phyloP scores from a whole-genome alignment of 176 grass and related monocot genomes.

The Metroxylon sagu region DNA sequence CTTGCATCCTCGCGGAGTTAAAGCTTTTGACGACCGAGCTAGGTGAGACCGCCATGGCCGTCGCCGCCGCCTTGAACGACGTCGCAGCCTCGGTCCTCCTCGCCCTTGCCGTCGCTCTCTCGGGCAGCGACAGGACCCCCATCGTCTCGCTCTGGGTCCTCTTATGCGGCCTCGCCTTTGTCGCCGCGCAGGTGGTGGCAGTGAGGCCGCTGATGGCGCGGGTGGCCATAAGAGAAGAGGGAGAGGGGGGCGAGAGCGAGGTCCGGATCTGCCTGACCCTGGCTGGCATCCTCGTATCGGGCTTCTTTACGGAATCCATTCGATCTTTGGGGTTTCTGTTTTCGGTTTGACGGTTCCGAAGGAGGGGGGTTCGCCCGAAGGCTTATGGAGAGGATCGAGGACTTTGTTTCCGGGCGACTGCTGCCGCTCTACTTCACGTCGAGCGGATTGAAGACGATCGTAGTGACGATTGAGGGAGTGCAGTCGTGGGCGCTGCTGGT shows the following conservation, averaged over 20 bases:
- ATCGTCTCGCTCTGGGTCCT: conserved; percentile 53
- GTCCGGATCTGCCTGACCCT: conserved; percentile 48
- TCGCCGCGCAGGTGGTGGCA: conserved; percentile 22
- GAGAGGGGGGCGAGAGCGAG: conserved; percentile 23
- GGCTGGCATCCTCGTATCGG: conserved; percentile 42
- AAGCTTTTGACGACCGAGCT: conserved; percentile 66
- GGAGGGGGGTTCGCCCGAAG: conserved; percentile 49
- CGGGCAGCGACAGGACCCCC: conserved; percentile 25
- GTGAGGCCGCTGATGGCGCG: conserved; percentile 55
- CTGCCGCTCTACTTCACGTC: conserved; percentile 74
- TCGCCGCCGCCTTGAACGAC: conserved; percentile 70
- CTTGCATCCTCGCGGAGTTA: conserved; percentile 81
- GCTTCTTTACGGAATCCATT: conserved; percentile 65
- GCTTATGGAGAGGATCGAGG: conserved; percentile 66
- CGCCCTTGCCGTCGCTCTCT: conserved; percentile 65
- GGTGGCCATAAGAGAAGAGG: conserved; percentile 44
- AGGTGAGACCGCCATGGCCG: conserved; percentile 69
- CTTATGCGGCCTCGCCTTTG: conserved; percentile 53
- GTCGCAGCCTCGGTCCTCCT: conserved; percentile 70
- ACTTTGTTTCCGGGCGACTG: conserved; percentile 59
- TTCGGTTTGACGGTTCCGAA: conserved; percentile 73
- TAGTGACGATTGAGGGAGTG: conserved; percentile 46
- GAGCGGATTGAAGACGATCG: conserved; percentile 78
- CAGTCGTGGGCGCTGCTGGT: conserved; percentile 47
- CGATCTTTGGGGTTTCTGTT: conserved; percentile 83